These are phyloP conservation scores for Spiraea crenata DNA, from an alignment of 331 rosid species.

Conservation along the genomic window DNA sequence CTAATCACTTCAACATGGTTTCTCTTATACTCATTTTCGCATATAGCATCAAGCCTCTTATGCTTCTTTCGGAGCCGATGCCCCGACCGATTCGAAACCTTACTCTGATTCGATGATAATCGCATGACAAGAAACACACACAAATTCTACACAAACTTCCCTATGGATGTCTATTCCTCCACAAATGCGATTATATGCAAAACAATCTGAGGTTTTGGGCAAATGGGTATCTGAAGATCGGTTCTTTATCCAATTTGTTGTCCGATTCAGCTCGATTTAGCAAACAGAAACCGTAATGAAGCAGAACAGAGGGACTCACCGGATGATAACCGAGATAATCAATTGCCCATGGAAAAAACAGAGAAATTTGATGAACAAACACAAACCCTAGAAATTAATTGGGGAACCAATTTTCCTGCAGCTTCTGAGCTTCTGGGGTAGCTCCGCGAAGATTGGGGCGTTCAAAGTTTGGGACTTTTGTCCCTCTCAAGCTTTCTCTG, in stretches of 20 bases:
- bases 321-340: conserved; percentile 22
- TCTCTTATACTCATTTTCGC: conserved; percentile 67
- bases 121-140: conserved; percentile 45
- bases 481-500: conserved; percentile 11
- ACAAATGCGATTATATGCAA: background rate
- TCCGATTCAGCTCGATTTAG: conserved; percentile 28
- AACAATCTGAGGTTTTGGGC: conserved; percentile 14
- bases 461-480: conserved; percentile 7
- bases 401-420: background rate
- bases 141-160: conserved; percentile 1
- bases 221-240: conserved; percentile 36
- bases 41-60: conserved; percentile 90
- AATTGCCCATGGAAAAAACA: conserved; percentile 8
- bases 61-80: conserved; percentile 76
- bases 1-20: conserved; percentile 60
- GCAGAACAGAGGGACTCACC: conserved; percentile 29
- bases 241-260: conserved; percentile 32
- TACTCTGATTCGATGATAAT: conserved; percentile 46
- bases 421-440: background rate
- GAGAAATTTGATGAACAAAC: conserved; percentile 8
- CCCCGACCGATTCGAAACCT: conserved; percentile 42
- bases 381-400: conserved; percentile 70
- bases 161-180: background rate
- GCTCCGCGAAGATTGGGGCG: conserved; percentile 26
- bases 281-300: conserved; percentile 19